Evolutionary conservation across 192 early-diverging fungal species (phyloP).

Genomic region (Rhizoclosmatium globosum): DNA sequence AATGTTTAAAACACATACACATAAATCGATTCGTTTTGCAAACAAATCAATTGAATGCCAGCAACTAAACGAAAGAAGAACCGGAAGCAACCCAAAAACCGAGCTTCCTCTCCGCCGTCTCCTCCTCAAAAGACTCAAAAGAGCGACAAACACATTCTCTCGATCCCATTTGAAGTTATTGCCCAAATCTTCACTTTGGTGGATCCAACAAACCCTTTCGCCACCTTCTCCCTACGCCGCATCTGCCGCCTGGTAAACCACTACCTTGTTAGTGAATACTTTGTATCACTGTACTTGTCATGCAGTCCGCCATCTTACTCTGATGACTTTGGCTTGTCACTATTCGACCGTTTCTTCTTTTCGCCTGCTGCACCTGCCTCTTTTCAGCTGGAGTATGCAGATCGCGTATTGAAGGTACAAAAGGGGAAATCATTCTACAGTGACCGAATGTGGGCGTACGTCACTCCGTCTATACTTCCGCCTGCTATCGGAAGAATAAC

Average conservation of each 20-base stretch:
- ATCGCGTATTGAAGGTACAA: not conserved
- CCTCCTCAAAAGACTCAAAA: too few relatives aligned
- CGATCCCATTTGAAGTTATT: not conserved
- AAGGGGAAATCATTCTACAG: not conserved
- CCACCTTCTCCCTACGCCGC: not conserved
- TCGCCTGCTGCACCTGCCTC: not conserved
- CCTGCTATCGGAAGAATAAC: not conserved
- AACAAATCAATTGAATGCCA: too few relatives aligned
- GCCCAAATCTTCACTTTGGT: not conserved
- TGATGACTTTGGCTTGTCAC: not conserved
- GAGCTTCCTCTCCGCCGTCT: too few relatives aligned
- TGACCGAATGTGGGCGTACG: not conserved
- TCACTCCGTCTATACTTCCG: not conserved
- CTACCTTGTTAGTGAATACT: not conserved
- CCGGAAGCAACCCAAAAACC: too few relatives aligned
- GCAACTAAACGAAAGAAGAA: too few relatives aligned
- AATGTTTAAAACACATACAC: too few relatives aligned
- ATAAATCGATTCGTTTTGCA: too few relatives aligned
- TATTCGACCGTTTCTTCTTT: not conserved
- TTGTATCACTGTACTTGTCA: not conserved
- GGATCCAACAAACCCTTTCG: not conserved
- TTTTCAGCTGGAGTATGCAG: not conserved
- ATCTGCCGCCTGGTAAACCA: not conserved
- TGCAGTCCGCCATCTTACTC: not conserved
- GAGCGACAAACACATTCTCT: not conserved